Evolutionary conservation across 352 stramenopile species (phyloP).

Genomic region (Phytophthora ramorum): DNA sequence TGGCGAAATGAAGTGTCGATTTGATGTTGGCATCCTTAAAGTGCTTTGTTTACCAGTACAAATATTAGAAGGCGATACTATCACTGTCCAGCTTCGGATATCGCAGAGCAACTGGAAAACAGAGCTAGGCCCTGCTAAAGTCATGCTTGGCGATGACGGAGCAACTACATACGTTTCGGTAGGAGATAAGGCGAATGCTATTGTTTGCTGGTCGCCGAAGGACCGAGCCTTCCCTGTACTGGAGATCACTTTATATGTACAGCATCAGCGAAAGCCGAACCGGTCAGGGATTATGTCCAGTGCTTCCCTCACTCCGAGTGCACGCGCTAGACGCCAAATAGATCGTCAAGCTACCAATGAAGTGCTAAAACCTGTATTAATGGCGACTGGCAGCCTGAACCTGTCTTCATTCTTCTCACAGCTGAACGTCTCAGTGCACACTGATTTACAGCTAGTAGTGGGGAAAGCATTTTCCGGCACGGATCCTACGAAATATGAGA

Average conservation of each 20-base stretch:
- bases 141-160: background rate
- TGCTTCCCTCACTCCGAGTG: slow-evolving; percentile 8
- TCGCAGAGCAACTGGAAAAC: slow-evolving; percentile 30
- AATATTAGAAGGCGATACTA: slow-evolving; percentile 14
- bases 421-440: slow-evolving; percentile 8
- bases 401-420: slow-evolving; percentile 33
- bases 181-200: background rate
- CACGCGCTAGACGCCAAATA: slow-evolving; percentile 2
- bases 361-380: slow-evolving; percentile 1
- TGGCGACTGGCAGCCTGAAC: slow-evolving; percentile 23
- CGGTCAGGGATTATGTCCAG: slow-evolving; percentile 4
- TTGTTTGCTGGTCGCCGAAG: slow-evolving; percentile 31
- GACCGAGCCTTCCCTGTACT: slow-evolving; percentile 34
- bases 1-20: slow-evolving; percentile 26
- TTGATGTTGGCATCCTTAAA: slow-evolving; percentile 28
- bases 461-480: background rate
- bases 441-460: slow-evolving; percentile 5
- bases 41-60: slow-evolving; percentile 8
- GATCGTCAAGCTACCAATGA: slow-evolving; percentile 1
- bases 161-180: background rate
- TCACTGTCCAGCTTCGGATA: slow-evolving; percentile 22
- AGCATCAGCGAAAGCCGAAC: slow-evolving; percentile 9
- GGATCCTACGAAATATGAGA: background rate
- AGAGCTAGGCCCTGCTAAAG: slow-evolving; percentile 13
- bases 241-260: slow-evolving; percentile 24